Evolutionary conservation across 371 early-diverging fungal species (phyloP), one percentile per base, ranked within the genome.

Genomic region (Mucor mucedo): DNA sequence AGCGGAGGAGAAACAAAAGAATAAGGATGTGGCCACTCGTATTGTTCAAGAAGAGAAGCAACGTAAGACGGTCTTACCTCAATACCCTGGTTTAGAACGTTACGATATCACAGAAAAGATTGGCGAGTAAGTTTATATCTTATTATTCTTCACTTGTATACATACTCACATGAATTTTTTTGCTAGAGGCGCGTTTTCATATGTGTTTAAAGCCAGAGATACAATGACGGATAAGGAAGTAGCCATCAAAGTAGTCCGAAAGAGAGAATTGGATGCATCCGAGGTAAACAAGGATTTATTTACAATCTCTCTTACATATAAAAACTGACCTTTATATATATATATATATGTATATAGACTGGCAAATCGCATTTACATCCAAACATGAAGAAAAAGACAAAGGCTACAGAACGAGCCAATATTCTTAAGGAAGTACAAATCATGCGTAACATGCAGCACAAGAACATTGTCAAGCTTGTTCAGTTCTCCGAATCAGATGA

Each of bases 371-470:
- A 79, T 61, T 53, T 79, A 29, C 79, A 79, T 63, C 73, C 73
- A 10, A 76, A 69, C 45, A 76, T 76, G 72, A 74, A 79, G 54
- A 75, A 77, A 52, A 72, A 69, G 58, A 75, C 77, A 40, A 72
- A 70, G 13, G 80, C 74, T 5, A 79, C 77, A 2, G 79, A 79
- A 66, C 70, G 89, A 35, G 89, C 86, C 58, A 89, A 87, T 68
- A 89, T 95, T 50, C 82, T 91, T 53, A 93, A 94, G 73, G 98
- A 98, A 72, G 89, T 94, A 0, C 80, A 87, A 50, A 93, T 97
- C 62, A 93, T 96, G 85, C 87, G 91, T 35, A 87, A 84, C 50
- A 76, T 96, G 56, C 79, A 79, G 39, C 95, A 96, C 68, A 82
- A 85, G 28, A 92, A 94, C 62, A 90, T 98, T 56, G 85, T 95